Evolutionary conservation across 108 stramenopile genomes (phyloP), one percentile per base, ranked within the genome.

Genomic region (Asterionellopsis glacialis): DNA sequence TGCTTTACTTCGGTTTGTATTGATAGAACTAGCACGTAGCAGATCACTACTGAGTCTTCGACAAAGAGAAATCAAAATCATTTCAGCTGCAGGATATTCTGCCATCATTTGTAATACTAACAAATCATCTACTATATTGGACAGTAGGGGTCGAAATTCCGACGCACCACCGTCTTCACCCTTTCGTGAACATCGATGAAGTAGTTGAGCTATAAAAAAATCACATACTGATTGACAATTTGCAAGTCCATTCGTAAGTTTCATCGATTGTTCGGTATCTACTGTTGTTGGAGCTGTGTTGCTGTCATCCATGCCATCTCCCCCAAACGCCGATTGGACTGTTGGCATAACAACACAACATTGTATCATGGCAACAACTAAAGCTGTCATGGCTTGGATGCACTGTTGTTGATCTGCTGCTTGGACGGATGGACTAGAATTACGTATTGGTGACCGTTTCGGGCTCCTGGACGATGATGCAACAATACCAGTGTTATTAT

Each of bases 21-120:
- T 65, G 48, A 26, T 26, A 56, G 77, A 74, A 55, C 80, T 76
- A 27, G 83, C 76, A 45, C 72, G 51, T 26, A 84, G 56, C 24
- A 93, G 67, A 50, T 91, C 91, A 5, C 47, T 61, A 33, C 71
- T 65, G 25, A 96, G 67, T 13, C 62, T 62, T 41, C 62, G 72
- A 16, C 67, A 76, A 41, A 95, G 67, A 9, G 74, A 64, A 12
- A 87, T 55, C 14, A 97, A 72, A 27, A 95, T 64, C 86, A 95
- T 79, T 71, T 93, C 90, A 23, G 96, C 91, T 13, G 92, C 88
- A 12, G 95, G 93, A 73, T 79, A 94, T 68, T 93, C 89, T 33
- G 94, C 88, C n/a, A 88, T 64, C 41, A 83, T 49, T 19, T 88
- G 62, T 11, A 89, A 73, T 28, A 75, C 47, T 12, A 97, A 77